Conservation (phyloP, 2,329 filamentous ascomycete genomes). For the Reticulascus tulasneorum region DNA sequence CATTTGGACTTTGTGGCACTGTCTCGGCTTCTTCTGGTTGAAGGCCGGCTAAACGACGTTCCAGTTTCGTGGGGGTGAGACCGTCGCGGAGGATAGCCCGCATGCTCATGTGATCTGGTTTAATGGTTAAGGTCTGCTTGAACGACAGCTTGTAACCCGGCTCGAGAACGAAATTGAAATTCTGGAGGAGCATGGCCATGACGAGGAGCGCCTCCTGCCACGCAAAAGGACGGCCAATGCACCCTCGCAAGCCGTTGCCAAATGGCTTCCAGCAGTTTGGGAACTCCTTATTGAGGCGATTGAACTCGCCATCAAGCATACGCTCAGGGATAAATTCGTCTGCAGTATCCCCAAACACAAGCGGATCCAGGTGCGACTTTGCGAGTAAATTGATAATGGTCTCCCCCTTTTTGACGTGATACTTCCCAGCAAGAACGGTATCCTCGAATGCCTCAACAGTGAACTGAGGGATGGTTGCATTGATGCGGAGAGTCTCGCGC, state of each 20-base stretch:
- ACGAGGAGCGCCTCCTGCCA: conserved; percentile 49
- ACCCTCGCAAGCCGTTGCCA: conserved; percentile 47
- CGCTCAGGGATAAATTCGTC: conserved; percentile 56
- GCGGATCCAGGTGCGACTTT: conserved; percentile 50
- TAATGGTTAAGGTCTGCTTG: conserved; percentile 55
- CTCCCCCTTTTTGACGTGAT: conserved; percentile 42
- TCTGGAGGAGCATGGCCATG: conserved; percentile 57
- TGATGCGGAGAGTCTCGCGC: conserved; percentile 44
- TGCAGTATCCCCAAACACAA: conserved; percentile 53
- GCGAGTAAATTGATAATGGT: conserved; percentile 39
- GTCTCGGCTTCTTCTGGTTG: conserved; percentile 4
- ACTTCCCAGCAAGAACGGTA: conserved; percentile 48
- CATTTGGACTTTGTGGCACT: background rate
- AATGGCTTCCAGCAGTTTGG: conserved; percentile 47
- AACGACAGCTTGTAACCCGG: conserved; percentile 49
- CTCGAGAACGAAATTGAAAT: conserved; percentile 62
- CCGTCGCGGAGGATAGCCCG: conserved; percentile 48
- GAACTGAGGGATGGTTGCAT: conserved; percentile 23
- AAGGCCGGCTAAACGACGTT: conserved; percentile 38
- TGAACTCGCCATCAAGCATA: conserved; percentile 53
- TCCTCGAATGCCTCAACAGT: conserved; percentile 30
- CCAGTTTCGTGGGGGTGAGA: conserved; percentile 35
- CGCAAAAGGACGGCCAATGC: conserved; percentile 50
- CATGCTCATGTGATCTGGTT: conserved; percentile 58
- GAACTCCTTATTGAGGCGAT: conserved; percentile 27